phyloP scores from a whole-genome alignment of 371 early-diverging fungal species.

The Umbelopsis sp. region DNA sequence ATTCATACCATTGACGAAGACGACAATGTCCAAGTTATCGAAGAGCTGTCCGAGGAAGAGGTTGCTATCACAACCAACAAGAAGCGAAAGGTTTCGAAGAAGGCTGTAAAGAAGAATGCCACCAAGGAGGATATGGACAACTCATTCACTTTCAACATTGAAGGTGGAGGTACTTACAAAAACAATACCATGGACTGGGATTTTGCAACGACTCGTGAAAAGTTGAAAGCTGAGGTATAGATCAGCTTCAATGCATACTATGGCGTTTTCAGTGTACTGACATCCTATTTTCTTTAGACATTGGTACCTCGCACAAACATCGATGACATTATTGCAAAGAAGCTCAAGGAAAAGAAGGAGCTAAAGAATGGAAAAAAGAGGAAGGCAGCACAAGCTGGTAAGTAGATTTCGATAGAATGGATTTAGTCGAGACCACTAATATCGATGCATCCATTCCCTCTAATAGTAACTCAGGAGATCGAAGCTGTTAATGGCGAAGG shows the following conservation, averaged over 20 bases:
- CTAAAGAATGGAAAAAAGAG: constrained; percentile 37
- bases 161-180: constrained; percentile 60
- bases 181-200: constrained; percentile 76
- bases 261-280: neutral
- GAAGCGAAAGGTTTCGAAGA: constrained; percentile 42
- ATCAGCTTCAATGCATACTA: neutral
- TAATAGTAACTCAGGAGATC: constrained; percentile 31
- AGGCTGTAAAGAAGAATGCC: constrained; percentile 32
- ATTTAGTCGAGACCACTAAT: no score
- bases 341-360: constrained; percentile 48
- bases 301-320: constrained; percentile 44
- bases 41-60: constrained; percentile 30
- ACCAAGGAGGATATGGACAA: constrained; percentile 58
- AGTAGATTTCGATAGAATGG: neutral
- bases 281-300: constrained; percentile 10
- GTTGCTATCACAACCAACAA: constrained; percentile 31
- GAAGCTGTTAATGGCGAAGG: constrained; percentile 39
- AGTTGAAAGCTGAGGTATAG: constrained; percentile 63
- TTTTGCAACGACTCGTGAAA: constrained; percentile 79
- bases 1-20: constrained; percentile 83
- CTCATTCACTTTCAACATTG: constrained; percentile 77
- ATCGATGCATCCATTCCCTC: constrained; percentile 22
- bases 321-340: constrained; percentile 77
- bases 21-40: constrained; percentile 61
- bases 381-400: constrained; percentile 33